These are phyloP conservation scores for Saposhnikovia divaricata DNA, from an alignment of 129 eudicot genomes.

Conservation along the genomic window DNA sequence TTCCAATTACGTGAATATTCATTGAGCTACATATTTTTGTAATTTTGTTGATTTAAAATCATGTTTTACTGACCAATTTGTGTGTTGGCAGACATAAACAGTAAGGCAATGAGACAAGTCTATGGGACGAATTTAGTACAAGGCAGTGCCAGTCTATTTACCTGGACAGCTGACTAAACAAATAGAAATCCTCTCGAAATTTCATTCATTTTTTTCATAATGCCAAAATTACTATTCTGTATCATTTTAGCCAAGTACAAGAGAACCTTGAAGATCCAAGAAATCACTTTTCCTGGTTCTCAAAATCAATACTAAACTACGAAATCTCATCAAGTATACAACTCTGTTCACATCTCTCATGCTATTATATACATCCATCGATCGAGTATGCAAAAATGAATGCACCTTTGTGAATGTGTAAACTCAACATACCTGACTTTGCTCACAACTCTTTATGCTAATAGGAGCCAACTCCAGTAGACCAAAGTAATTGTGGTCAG, in stretches of 20 bases:
- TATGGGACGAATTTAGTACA: too few relatives aligned
- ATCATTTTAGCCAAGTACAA: not conserved
- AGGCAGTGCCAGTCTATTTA: not conserved
- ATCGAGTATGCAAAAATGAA: slow-evolving; percentile 5
- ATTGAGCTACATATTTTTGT: not conserved
- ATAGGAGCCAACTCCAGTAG: slow-evolving; percentile 2
- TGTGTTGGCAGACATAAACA: not conserved
- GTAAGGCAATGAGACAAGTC: not conserved
- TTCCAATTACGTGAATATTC: not conserved
- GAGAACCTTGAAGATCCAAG: not conserved
- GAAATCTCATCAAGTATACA: slow-evolving; percentile 13
- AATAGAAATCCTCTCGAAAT: not conserved
- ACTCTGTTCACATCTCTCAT: not conserved
- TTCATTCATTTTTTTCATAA: not conserved
- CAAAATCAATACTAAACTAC: not conserved
- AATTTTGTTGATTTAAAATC: not conserved
- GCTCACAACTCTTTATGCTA: not conserved
- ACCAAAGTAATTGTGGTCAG: not conserved
- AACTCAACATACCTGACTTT: slow-evolving; percentile 21
- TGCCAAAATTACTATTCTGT: not conserved
- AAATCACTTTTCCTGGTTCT: not conserved
- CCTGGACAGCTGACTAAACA: not conserved
- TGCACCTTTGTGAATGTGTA: slow-evolving; percentile 3
- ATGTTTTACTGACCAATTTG: not conserved
- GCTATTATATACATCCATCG: slow-evolving; percentile 23